Base-by-base conservation (phyloP, 495 filamentous ascomycete genomes). In the Cercophora newfieldiana region DNA sequence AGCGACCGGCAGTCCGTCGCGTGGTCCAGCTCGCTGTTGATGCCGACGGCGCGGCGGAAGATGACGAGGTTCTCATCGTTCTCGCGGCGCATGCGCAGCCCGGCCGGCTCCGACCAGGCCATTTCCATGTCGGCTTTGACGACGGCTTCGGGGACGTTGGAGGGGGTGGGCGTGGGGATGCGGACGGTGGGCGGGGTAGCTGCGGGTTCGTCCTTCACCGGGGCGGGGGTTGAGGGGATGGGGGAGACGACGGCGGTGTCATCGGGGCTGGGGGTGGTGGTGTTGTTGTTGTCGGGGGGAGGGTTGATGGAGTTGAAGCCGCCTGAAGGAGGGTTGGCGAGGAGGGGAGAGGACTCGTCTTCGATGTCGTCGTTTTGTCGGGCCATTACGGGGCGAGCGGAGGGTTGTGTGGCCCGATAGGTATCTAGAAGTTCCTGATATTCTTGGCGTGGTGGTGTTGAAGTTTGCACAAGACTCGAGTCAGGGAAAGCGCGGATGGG, bases 11-110 rank as follows among this genome's bases (percentile, higher is more conserved):
- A 68, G 65, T 77, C 74, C 0, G 58, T 60, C 2, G 54, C 61
- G 28, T 50, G 47, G 2, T 65, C 24, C 26, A 71, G 62, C 18
- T 66, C 59, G 22, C 67, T 69, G 69, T 81, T 81, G 70, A 82
- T 82, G 0, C 80, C 80, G 0, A 82, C 65, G 0, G 80, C 79
- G 7, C 71, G 72, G 24, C 79, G 71, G 66, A 81, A 82, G 33
- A 82, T 80, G 29, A 71, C 47, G 4, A 82, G 76, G 65, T 80
- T 80, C 66, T 82, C 79, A 55, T 82, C 77, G 64, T 82, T 82
- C 29, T 68, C 59, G 7, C 66, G 63, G 30, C 78, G 79, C 31
- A 79, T 65, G 19, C 70, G 70, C 22, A 82, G 74, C 6, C 80
- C 80, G 4, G 72, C 77, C 0, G 80, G 78, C n/a, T 68, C 61